Base-by-base conservation (phyloP, 2,329 filamentous ascomycete genomes). In the Sclerotinia glacialis region DNA sequence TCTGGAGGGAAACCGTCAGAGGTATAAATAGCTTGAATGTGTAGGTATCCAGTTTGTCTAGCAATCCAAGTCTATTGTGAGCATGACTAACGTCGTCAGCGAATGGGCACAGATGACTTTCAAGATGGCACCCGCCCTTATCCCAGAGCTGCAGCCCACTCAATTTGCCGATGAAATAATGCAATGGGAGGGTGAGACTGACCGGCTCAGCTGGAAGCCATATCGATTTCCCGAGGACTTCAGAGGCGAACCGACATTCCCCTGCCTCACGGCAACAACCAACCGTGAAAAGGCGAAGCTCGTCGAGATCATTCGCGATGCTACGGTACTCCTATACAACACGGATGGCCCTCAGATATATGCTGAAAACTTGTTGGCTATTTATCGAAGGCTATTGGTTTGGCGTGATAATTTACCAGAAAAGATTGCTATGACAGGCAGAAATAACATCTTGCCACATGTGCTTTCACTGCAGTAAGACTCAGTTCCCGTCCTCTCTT, bases 61-160 rank as follows among this genome's bases (percentile, higher is more conserved):
- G 6, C 14, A 40, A 42, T 54, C 2, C 23, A 50, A 54, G 9
- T 23, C n/a, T 46, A 23, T 23, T 46, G 11, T 18, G n/a, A 23
- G 14, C n/a, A 31, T 23, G 37, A 67, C 72, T 76, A 71, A 77
- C 64, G 44, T 34, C 53, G 21, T 46, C 52, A 77, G 76, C 67
- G 75, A 77, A 67, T 77, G 76, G 76, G 72, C 74, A 37, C 74
- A 74, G 50, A 68, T 75, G 49, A 76, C 75, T 8, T 77, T 74
- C 53, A 72, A 75, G 47, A 66, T 69, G 12, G 72, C 76, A 11
- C 61, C 63, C 12, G 55, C 47, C 0, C 11, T 72, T 14, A 64
- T 56, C 6, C 58, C 67, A 26, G 49, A 64, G 23, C 18, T 52
- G 9, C 46, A 59, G 44, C 58, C 58, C 18, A 44, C 16, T 14